These are phyloP conservation scores for Ensete glaucum DNA, from an alignment of 176 grass and related monocot species.

Conservation along the genomic window DNA sequence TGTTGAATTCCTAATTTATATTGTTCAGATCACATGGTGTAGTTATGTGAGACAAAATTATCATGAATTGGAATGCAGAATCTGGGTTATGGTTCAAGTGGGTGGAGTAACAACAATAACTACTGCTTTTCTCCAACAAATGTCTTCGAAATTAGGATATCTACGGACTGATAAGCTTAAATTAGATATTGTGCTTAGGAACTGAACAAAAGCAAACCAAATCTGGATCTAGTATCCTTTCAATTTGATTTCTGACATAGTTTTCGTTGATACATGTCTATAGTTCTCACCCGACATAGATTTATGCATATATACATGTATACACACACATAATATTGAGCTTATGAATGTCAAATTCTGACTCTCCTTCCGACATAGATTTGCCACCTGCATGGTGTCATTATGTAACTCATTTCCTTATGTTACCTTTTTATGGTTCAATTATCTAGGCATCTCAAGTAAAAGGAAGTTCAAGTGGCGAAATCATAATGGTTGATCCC, in stretches of 20 bases:
- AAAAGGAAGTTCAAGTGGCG: constrained; percentile 62
- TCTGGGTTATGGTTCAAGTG: background rate
- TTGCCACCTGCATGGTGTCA: background rate
- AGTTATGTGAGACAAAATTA: background rate
- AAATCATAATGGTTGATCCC: constrained; percentile 89
- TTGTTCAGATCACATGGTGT: background rate
- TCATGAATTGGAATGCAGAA: background rate
- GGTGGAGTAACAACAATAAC: background rate
- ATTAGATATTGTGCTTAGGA: background rate
- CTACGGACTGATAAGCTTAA: background rate
- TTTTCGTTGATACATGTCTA: background rate
- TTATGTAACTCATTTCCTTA: constrained; percentile 1
- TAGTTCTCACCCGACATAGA: background rate
- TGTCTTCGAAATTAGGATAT: background rate
- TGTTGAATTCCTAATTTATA: background rate
- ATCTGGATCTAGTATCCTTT: no score
- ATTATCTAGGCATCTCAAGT: constrained; percentile 37
- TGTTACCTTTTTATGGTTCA: constrained; percentile 4
- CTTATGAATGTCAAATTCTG: background rate
- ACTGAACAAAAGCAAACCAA: no score
- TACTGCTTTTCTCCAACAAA: background rate
- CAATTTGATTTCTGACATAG: background rate
- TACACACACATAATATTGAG: background rate
- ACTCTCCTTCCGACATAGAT: background rate
- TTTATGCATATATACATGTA: background rate